phyloP scores from a whole-genome alignment of 805 yeast species.

The Pichia paraexigua region DNA sequence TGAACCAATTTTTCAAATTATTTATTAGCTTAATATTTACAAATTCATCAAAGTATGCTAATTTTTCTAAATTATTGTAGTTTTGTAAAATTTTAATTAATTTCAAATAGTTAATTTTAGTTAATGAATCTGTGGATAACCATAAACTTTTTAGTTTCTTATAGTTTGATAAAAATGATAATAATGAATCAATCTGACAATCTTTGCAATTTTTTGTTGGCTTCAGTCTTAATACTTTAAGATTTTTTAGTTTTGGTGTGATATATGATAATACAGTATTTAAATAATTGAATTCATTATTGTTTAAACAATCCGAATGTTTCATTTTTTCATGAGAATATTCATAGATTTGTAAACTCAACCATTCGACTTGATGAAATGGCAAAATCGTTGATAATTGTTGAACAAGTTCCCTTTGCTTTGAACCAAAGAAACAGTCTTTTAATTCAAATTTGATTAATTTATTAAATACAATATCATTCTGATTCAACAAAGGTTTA shows the following conservation, averaged over 20 bases:
- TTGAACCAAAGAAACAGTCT: conserved; percentile 19
- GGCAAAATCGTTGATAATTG: conserved; percentile 31
- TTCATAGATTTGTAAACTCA: conserved; percentile 19
- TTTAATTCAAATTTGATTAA: conserved; percentile 15
- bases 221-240: conserved; percentile 17
- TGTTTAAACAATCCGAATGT: conserved; percentile 7
- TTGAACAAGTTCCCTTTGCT: conserved; percentile 18
- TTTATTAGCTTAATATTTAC: conserved; percentile 15
- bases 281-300: background rate
- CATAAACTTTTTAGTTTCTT: conserved; percentile 10
- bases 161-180: conserved; percentile 9
- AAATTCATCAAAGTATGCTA: conserved; percentile 20
- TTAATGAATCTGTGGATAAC: conserved; percentile 17
- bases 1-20: conserved; percentile 21
- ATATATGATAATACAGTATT: conserved; percentile 12
- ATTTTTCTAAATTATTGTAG: conserved; percentile 6
- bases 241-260: conserved; percentile 13
- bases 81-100: conserved; percentile 7
- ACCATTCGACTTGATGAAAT: conserved; percentile 18
- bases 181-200: conserved; percentile 20
- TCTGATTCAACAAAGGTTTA: conserved; percentile 1
- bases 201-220: conserved; percentile 22
- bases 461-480: conserved; percentile 3
- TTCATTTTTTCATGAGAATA: conserved; percentile 19
- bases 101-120: conserved; percentile 7